These are phyloP conservation scores for Aphanomyces cochlioides DNA, from an alignment of 352 stramenopile genomes.

Conservation along the genomic window DNA sequence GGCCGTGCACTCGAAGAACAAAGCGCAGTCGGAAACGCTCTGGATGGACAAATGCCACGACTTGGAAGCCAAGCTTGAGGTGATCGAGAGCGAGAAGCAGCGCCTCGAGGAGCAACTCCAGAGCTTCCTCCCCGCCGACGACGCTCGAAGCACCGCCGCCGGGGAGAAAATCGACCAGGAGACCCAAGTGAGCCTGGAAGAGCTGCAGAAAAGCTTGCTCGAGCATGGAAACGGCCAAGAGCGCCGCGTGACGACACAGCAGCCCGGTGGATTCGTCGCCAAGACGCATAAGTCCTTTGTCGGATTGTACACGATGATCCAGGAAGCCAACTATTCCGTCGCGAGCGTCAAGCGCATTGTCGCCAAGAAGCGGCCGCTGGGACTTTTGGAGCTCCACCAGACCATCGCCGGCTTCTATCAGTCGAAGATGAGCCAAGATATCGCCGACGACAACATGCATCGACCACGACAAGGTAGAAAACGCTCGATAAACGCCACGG, in stretches of 20 bases:
- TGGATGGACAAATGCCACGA: conserved; percentile 21
- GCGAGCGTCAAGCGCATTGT: conserved; percentile 45
- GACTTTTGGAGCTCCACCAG: conserved; percentile 64
- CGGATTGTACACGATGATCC: conserved; percentile 28
- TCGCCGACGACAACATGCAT: conserved; percentile 60
- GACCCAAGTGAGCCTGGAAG: conserved; percentile 8
- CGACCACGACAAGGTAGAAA: conserved; percentile 43
- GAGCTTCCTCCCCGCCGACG: background rate
- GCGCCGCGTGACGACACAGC: background rate
- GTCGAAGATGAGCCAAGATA: conserved; percentile 75
- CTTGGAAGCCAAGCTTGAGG: conserved; percentile 10
- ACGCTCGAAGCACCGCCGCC: background rate
- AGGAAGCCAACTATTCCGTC: conserved; percentile 30
- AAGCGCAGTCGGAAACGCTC: background rate
- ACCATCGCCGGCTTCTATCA: conserved; percentile 80
- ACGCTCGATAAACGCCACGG: background rate
- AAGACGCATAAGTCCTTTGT: conserved; percentile 22
- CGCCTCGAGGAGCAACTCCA: background rate
- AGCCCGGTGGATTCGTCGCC: background rate
- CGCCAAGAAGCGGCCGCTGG: conserved; percentile 68
- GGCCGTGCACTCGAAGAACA: conserved; percentile 14
- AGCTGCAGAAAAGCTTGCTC: conserved; percentile 10
- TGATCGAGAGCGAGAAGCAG: conserved; percentile 6
- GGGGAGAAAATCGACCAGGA: conserved; percentile 1
- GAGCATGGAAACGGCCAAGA: background rate